phyloP scores from a whole-genome alignment of 768 basidiomycete species.

The Exidia glandulosa region DNA sequence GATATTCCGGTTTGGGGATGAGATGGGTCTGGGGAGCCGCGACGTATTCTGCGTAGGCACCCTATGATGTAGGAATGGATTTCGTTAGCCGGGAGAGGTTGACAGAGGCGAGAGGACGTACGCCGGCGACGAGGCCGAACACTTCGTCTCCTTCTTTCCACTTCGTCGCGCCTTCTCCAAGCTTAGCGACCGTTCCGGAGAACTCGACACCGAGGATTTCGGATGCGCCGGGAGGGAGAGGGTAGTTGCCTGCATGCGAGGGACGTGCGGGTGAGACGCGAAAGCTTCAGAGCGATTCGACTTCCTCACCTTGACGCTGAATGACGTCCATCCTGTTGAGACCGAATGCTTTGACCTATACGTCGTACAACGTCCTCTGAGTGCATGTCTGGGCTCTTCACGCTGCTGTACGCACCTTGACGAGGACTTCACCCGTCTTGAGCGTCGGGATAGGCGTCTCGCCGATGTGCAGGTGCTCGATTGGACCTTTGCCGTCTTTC shows the following conservation, averaged over 20 bases:
- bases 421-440: slow-evolving; percentile 52
- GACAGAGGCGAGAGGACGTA: slow-evolving; percentile 27
- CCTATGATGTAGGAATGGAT: slow-evolving; percentile 32
- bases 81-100: background rate
- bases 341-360: slow-evolving; percentile 71
- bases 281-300: background rate
- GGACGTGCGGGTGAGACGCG: background rate
- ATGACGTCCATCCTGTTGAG: slow-evolving; percentile 77
- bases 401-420: slow-evolving; percentile 56
- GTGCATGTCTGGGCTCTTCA: background rate
- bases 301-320: slow-evolving; percentile 58
- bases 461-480: slow-evolving; percentile 70
- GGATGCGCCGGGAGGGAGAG: slow-evolving; percentile 64
- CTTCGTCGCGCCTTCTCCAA: slow-evolving; percentile 38
- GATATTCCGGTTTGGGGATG: slow-evolving; percentile 57
- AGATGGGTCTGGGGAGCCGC: slow-evolving; percentile 53
- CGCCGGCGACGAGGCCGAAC: slow-evolving; percentile 69
- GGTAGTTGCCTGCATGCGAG: slow-evolving; percentile 37
- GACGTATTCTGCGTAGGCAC: slow-evolving; percentile 86
- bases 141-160: slow-evolving; percentile 65
- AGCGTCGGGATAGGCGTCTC: slow-evolving; percentile 48
- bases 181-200: slow-evolving; percentile 48
- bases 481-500: slow-evolving; percentile 62
- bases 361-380: background rate
- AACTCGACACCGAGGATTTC: slow-evolving; percentile 82